phyloP scores from a whole-genome alignment of 2,329 filamentous ascomycete species.

The Passalora sequoiae region DNA sequence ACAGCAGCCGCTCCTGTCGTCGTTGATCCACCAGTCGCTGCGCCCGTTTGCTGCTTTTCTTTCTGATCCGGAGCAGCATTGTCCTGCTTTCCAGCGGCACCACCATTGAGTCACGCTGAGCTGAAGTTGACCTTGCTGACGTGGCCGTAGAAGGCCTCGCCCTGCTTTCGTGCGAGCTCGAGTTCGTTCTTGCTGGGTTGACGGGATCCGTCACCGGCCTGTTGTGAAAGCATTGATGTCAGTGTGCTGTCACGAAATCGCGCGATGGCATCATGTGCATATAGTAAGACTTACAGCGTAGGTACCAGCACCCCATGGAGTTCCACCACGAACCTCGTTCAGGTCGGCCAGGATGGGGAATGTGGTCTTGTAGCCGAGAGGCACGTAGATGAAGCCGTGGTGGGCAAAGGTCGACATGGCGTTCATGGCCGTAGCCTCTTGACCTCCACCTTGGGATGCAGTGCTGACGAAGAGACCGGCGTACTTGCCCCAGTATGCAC shows the following conservation, averaged over 20 bases:
- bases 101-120: slow-evolving; percentile 69
- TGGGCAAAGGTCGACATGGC: slow-evolving; percentile 81
- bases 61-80: slow-evolving; percentile 7
- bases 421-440: slow-evolving; percentile 79
- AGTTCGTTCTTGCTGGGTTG: slow-evolving; percentile 73
- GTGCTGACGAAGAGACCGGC: slow-evolving; percentile 88
- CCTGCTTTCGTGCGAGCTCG: slow-evolving; percentile 73
- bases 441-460: slow-evolving; percentile 78
- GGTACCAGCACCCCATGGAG: slow-evolving; percentile 89
- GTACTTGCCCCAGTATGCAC: slow-evolving; percentile 69
- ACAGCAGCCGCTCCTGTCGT: slow-evolving; percentile 11
- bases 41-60: slow-evolving; percentile 8
- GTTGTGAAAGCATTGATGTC: too few species aligned
- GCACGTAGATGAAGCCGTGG: slow-evolving; percentile 96
- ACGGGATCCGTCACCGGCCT: slow-evolving; percentile 70
- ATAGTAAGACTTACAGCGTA: slow-evolving; percentile 55
- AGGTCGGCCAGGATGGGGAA: slow-evolving; percentile 68
- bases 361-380: slow-evolving; percentile 79
- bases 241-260: too few species aligned
- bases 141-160: slow-evolving; percentile 74
- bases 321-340: slow-evolving; percentile 76
- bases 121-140: slow-evolving; percentile 60
- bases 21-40: slow-evolving; percentile 12
- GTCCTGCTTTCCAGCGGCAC: slow-evolving; percentile 33
- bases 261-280: too few species aligned